Conservation (phyloP, 2,329 filamentous ascomycete species). For the Fusarium tjaetaba region DNA sequence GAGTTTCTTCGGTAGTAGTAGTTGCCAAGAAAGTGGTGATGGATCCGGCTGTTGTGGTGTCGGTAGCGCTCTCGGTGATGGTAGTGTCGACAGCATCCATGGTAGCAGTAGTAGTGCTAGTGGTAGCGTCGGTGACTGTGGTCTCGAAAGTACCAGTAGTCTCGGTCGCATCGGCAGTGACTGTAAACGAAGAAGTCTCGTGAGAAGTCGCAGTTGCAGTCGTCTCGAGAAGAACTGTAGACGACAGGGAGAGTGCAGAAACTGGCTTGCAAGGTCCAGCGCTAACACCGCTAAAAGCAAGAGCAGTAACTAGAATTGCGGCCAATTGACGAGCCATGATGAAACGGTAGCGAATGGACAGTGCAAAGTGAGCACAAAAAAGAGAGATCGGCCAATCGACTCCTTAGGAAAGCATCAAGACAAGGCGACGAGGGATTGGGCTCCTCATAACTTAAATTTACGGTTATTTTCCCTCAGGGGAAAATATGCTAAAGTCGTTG, state of each 20-base stretch:
- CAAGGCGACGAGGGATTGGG: background rate
- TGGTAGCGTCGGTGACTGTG: background rate
- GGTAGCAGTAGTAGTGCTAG: background rate
- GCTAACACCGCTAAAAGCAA: background rate
- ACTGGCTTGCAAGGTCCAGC: conserved; percentile 4
- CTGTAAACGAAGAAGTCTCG: background rate
- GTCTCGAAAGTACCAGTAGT: background rate
- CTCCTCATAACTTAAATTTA: background rate
- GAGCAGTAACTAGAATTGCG: background rate
- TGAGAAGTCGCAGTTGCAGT: background rate
- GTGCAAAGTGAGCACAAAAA: background rate
- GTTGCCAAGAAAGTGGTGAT: background rate
- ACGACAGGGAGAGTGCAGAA: background rate
- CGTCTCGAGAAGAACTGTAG: background rate
- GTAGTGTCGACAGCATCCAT: background rate
- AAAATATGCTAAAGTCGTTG: background rate
- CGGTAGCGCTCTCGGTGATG: background rate
- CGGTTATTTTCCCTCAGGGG: background rate
- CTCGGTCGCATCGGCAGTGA: background rate
- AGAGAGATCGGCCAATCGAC: background rate
- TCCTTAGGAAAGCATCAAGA: too few relatives aligned
- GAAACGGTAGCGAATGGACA: background rate
- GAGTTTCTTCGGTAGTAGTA: background rate
- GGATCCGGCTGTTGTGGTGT: background rate
- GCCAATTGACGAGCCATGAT: conserved; percentile 4